Percentiles rank a stretch among this genome's conserved stretches.
These are phyloP conservation scores for Leccinellum rugosiceps DNA, from an alignment of 768 basidiomycete genomes.

Conservation along the genomic window DNA sequence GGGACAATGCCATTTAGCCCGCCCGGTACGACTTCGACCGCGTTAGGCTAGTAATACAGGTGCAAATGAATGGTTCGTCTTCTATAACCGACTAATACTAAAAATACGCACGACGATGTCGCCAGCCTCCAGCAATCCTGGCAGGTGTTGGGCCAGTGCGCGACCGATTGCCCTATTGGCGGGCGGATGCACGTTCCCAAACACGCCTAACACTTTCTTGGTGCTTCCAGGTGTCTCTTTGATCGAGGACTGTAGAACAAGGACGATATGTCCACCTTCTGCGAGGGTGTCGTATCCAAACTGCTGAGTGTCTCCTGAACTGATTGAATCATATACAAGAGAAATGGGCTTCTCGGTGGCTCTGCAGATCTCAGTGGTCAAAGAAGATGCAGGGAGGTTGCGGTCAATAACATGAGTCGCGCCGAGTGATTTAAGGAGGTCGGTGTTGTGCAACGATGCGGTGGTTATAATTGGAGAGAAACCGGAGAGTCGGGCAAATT, in stretches of 20 bases:
- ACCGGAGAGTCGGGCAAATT: constrained; percentile 33
- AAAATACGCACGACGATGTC: constrained; percentile 15
- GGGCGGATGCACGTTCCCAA: constrained; percentile 11
- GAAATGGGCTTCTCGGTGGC: constrained; percentile 12
- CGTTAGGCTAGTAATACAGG: constrained; percentile 15
- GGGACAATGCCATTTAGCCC: constrained; percentile 35
- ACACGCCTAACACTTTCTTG: constrained; percentile 12
- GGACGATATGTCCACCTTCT: constrained; percentile 29
- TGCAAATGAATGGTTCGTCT: background rate
- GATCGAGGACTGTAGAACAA: constrained; percentile 3
- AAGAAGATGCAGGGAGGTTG: constrained; percentile 11
- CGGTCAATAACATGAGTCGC: constrained; percentile 38
- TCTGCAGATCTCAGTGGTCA: constrained; percentile 15
- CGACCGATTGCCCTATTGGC: constrained; percentile 14
- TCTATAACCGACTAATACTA: background rate
- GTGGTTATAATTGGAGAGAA: constrained; percentile 40
- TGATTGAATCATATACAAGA: constrained; percentile 28
- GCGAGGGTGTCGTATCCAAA: constrained; percentile 31
- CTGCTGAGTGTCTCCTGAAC: constrained; percentile 31
- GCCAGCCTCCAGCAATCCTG: constrained; percentile 10
- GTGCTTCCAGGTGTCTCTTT: constrained; percentile 13
- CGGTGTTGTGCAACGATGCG: constrained; percentile 34
- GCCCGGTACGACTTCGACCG: constrained; percentile 30
- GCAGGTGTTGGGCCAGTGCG: constrained; percentile 8
- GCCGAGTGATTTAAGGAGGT: constrained; percentile 33